Evolutionary conservation across 2,329 filamentous ascomycete genomes (phyloP).

Genomic region (Exophiala phaeomuriformis): DNA sequence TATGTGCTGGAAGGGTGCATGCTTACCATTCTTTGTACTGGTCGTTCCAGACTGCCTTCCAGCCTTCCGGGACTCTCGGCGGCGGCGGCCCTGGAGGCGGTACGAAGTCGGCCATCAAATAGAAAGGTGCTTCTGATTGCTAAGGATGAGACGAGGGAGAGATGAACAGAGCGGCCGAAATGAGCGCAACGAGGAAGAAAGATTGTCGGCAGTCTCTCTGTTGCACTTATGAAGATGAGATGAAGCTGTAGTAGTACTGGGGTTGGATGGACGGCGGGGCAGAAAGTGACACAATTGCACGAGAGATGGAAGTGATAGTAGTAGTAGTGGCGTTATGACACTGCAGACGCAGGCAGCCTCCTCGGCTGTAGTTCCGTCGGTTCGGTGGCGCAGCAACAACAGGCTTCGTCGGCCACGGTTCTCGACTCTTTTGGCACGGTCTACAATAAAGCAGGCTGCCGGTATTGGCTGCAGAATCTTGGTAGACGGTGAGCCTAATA

Average conservation of each 20-base stretch:
- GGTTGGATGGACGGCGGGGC: too few species aligned
- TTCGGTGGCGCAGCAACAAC: neutral
- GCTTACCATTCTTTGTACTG: slow-evolving; percentile 76
- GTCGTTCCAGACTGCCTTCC: slow-evolving; percentile 62
- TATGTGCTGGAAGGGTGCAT: too few species aligned
- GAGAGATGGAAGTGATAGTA: neutral
- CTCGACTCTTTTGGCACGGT: too few species aligned
- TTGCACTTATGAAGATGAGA: too few species aligned
- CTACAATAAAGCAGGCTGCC: too few species aligned
- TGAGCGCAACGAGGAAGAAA: neutral
- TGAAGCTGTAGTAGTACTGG: too few species aligned
- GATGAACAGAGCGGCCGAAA: neutral
- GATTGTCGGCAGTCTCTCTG: neutral
- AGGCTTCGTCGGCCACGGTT: too few species aligned
- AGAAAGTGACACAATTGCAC: too few species aligned
- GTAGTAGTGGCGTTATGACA: neutral
- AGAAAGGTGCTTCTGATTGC: neutral
- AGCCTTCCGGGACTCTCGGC: slow-evolving; percentile 64
- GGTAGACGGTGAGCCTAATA: too few species aligned
- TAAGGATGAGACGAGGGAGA: neutral
- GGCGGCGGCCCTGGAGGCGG: slow-evolving; percentile 49
- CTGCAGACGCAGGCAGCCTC: neutral
- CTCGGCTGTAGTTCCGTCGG: neutral
- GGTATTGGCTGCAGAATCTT: too few species aligned
- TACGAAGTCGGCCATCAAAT: slow-evolving; percentile 29